Evolutionary conservation across 805 yeast species (phyloP).

Genomic region (Saccharomyces kudriavzevii): DNA sequence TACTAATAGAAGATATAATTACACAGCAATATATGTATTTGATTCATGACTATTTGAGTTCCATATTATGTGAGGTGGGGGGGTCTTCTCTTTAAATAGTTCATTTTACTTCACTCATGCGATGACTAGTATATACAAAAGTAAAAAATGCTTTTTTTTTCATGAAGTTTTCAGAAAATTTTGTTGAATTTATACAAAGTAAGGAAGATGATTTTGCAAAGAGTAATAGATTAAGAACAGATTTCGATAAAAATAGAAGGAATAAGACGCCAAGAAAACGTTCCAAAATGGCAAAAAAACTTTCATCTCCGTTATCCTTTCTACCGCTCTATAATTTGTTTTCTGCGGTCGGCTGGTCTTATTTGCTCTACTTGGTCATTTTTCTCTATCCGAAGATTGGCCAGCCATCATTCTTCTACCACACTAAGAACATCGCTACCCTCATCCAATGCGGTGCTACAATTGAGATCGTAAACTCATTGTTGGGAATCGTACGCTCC

Average conservation of each 20-base stretch:
- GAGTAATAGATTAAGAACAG: neutral
- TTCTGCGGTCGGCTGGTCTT: constrained; percentile 48
- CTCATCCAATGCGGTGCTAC: constrained; percentile 71
- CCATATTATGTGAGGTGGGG: too few relatives aligned
- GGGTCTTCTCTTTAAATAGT: neutral
- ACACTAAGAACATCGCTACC: constrained; percentile 51
- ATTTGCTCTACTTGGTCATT: constrained; percentile 39
- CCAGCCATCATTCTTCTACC: constrained; percentile 56
- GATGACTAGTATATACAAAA: neutral
- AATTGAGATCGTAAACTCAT: constrained; percentile 72
- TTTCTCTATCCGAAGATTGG: constrained; percentile 40
- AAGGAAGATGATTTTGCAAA: neutral
- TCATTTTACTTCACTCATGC: neutral
- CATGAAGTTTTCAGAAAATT: neutral
- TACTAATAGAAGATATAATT: neutral
- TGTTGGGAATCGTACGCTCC: constrained; percentile 73
- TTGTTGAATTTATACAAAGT: neutral
- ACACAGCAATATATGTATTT: neutral
- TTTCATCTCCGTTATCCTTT: constrained; percentile 18
- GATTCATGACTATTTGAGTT: neutral
- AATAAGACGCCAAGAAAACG: too few relatives aligned
- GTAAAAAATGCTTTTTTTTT: neutral
- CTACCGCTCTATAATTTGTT: constrained; percentile 44
- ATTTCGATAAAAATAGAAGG: neutral
- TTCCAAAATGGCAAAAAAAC: constrained; percentile 15